phyloP scores from a whole-genome alignment of 306 rosid genomes.

The Fagus crenata region DNA sequence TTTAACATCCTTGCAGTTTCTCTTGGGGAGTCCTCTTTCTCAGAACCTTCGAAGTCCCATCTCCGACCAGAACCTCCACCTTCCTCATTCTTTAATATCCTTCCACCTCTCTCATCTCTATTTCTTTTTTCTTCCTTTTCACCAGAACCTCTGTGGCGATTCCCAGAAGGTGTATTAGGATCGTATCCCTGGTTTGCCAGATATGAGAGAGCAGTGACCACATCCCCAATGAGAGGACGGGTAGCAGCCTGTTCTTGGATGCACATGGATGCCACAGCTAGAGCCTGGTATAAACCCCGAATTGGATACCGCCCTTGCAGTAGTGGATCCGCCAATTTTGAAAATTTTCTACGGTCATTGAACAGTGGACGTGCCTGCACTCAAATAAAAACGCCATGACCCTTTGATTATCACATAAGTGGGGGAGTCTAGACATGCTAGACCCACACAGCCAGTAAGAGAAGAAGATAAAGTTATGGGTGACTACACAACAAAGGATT shows the following conservation, averaged over 20 bases:
- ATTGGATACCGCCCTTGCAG: conserved; percentile 84
- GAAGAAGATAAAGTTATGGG: not conserved
- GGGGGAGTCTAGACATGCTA: conserved; percentile 3
- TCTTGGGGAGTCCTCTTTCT: conserved; percentile 81
- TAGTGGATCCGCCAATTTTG: conserved; percentile 78
- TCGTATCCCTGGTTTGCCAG: conserved; percentile 80
- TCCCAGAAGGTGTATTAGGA: conserved; percentile 44
- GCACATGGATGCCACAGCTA: conserved; percentile 96
- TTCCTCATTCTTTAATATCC: conserved; percentile 66
- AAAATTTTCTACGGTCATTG: conserved; percentile 78
- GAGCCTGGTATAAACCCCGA: conserved; percentile 86
- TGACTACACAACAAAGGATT: conserved; percentile 18
- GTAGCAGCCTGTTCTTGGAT: conserved; percentile 91
- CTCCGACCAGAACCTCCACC: conserved; percentile 70
- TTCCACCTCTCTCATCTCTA: conserved; percentile 69
- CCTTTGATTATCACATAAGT: conserved; percentile 16
- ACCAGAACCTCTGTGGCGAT: conserved; percentile 52
- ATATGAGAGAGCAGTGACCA: conserved; percentile 87
- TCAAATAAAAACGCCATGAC: conserved; percentile 25
- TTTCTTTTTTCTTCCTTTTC: conserved; percentile 60
- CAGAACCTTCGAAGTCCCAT: conserved; percentile 81
- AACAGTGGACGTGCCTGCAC: conserved; percentile 81
- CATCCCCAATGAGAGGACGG: conserved; percentile 88
- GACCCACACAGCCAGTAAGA: conserved; percentile 12
- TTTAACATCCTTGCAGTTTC: conserved; percentile 71